Base-by-base conservation (phyloP, 225 moss, liverwort and hornwort species). In the Anthoceros angustus region DNA sequence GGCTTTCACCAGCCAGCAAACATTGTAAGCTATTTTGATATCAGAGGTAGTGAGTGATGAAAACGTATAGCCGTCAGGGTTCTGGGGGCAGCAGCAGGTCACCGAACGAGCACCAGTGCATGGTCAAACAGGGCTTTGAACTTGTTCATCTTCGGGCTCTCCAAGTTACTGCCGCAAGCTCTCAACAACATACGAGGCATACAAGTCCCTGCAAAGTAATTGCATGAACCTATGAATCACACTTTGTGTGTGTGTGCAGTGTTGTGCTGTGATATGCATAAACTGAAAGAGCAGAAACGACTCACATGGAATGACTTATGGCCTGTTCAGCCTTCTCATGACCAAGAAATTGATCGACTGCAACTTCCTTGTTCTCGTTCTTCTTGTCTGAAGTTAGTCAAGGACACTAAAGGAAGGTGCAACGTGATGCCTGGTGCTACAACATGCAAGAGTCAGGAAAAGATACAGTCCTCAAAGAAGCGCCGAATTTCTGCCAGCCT, bases 321-420 rank as follows among this genome's bases (percentile, higher is more conserved):
- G 91, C 90, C 63, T 88, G 79, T 12, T 83, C 71, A 12, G 94
- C 90, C 66, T 80, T 84, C 63, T 91, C 91, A 0, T 79, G 74
- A 43, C 88, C 88, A 9, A 80, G 75, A 65, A 95, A 88, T 42
- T 88, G 77, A 55, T 95, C 77, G 4, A 95, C 94, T 46, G 85
- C 86, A 12, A 95, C 94, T 71, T 83, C 85, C 68, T 95, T 95
- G 69, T 95, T 86, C 74, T 95, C 94, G 25, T 95, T 95, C 73
- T 95, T 95, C 72, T 95, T 95, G 69, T 95, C 90, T 93, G 74
- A 5, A 42, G 41, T 7, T 16, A 6, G 45, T 46, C 45, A 46
- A 11, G 45, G 11, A 46, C 12, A 46, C 45, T 8, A 43, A 7
- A 46, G 11, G 45, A 16, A 46, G 16, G 11, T 11, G 45, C 45